phyloP scores from a whole-genome alignment of 202 grass and related monocot genomes.

The Dendrocalamus latiflorus region DNA sequence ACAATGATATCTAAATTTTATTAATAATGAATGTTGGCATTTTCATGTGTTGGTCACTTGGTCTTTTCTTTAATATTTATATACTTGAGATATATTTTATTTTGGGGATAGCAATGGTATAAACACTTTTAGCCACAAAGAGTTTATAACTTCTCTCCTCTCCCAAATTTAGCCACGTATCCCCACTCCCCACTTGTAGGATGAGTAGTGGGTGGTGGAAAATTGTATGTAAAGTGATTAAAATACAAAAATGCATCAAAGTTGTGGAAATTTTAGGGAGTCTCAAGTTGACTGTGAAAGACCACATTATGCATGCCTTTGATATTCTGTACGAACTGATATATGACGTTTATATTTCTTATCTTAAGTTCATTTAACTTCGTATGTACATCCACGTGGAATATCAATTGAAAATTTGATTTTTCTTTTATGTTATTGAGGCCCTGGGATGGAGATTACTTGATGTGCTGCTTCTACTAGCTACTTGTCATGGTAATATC shows the following conservation, averaged over 20 bases:
- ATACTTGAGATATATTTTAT: neutral
- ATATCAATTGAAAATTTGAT: constrained; percentile 28
- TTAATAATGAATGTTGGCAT: neutral
- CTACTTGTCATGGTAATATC: constrained; percentile 43
- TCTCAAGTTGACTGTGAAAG: neutral
- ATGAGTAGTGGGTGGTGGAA: neutral
- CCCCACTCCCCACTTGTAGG: neutral
- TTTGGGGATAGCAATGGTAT: neutral
- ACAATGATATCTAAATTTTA: constrained; percentile 2
- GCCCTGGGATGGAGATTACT: constrained; percentile 47
- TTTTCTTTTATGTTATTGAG: constrained; percentile 55
- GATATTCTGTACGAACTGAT: neutral
- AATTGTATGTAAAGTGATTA: neutral
- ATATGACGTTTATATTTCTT: neutral
- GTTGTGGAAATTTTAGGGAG: neutral
- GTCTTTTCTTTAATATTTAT: neutral
- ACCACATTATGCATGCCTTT: neutral
- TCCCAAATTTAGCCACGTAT: neutral
- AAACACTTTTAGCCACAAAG: neutral
- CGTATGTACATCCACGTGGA: neutral
- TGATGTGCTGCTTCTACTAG: constrained; percentile 28
- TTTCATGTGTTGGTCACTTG: neutral
- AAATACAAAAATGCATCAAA: neutral
- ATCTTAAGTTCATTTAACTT: neutral
- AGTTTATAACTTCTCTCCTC: neutral